Conservation (phyloP, 345 rosid genomes). For the Euphorbia peplus region DNA sequence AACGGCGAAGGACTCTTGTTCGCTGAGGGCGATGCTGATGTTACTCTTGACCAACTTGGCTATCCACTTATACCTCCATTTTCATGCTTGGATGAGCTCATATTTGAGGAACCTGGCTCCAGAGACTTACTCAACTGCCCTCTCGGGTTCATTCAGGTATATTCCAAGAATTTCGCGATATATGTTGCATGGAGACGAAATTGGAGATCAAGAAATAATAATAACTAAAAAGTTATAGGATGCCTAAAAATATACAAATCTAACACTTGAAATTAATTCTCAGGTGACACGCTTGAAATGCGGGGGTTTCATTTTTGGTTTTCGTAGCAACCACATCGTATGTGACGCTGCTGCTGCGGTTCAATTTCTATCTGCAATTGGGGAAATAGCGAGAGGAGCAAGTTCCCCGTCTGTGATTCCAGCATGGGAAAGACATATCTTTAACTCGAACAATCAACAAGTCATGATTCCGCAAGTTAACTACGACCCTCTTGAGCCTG, state of each 20-base stretch:
- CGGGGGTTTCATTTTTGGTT: slow-evolving; percentile 15
- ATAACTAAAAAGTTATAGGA: no score
- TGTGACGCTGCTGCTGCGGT: slow-evolving; percentile 3
- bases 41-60: slow-evolving; percentile 13
- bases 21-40: slow-evolving; percentile 22
- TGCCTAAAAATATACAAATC: no score
- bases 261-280: neutral
- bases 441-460: neutral
- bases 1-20: slow-evolving; percentile 24
- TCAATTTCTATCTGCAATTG: slow-evolving; percentile 14
- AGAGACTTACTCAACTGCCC: slow-evolving; percentile 14
- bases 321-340: slow-evolving; percentile 19
- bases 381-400: slow-evolving; percentile 18
- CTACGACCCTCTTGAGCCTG: no score
- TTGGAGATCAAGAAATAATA: no score
- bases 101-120: slow-evolving; percentile 28
- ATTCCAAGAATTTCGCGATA: no score
- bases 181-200: no score
- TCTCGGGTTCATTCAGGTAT: slow-evolving; percentile 19
- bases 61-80: slow-evolving; percentile 23
- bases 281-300: slow-evolving; percentile 24
- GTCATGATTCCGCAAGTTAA: neutral
- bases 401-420: neutral
- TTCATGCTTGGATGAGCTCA: slow-evolving; percentile 14
- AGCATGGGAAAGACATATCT: slow-evolving; percentile 11